These are phyloP conservation scores for Neurospora sp. DNA, from an alignment of 2,329 filamentous ascomycete genomes.

Conservation along the genomic window DNA sequence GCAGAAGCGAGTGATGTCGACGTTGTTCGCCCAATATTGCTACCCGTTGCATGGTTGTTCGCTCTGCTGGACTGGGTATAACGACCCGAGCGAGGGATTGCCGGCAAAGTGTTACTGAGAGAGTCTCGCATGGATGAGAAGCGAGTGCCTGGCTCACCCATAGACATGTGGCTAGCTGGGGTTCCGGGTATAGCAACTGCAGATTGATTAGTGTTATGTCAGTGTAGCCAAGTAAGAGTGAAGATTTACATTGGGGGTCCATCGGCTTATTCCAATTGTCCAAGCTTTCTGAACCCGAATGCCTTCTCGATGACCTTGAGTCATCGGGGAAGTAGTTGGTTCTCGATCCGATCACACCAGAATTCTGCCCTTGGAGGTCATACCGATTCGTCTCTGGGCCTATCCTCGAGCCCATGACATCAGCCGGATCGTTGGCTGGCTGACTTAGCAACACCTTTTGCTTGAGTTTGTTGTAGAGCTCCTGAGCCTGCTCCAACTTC, in stretches of 20 bases:
- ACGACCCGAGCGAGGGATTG: neutral
- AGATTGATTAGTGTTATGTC: neutral
- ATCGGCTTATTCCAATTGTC: slow-evolving; percentile 6
- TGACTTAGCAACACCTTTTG: slow-evolving; percentile 43
- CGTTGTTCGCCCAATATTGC: neutral
- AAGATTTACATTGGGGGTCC: slow-evolving; percentile 5
- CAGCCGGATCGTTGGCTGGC: slow-evolving; percentile 43
- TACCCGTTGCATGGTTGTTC: slow-evolving; percentile 2
- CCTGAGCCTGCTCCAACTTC: slow-evolving; percentile 58
- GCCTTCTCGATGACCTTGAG: slow-evolving; percentile 1
- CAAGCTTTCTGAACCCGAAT: neutral
- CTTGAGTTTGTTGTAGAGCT: slow-evolving; percentile 52
- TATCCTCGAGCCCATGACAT: slow-evolving; percentile 32
- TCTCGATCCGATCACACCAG: neutral
- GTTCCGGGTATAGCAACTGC: neutral
- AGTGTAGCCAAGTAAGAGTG: neutral
- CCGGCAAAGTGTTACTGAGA: neutral
- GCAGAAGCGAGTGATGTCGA: neutral
- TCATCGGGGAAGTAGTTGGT: slow-evolving; percentile 10
- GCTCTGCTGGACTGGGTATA: neutral
- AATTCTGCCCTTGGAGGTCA: neutral
- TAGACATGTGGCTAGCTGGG: slow-evolving; percentile 1
- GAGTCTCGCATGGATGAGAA: neutral
- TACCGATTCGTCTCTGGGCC: neutral
- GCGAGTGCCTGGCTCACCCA: neutral